A percentile compares a stretch with the other conserved stretches of the same genome.
These are phyloP conservation scores for Cyberlindnera maritima DNA, from an alignment of 805 yeast genomes.

Conservation along the genomic window DNA sequence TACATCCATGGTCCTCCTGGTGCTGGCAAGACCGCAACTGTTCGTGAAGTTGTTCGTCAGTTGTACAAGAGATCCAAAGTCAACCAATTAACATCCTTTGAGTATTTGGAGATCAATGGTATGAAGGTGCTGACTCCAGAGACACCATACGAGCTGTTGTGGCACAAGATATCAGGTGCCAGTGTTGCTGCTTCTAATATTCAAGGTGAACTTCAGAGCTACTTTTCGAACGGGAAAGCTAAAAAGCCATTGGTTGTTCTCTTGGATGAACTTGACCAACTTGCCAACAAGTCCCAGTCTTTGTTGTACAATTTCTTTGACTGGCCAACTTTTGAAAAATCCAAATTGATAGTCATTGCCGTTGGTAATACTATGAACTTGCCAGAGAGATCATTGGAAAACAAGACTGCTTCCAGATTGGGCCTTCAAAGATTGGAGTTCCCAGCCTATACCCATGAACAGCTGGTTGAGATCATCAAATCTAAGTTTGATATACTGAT, in stretches of 20 bases:
- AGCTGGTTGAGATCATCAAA: slow-evolving; percentile 70
- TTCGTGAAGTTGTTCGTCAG: slow-evolving; percentile 78
- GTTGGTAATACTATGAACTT: slow-evolving; percentile 97
- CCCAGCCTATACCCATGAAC: slow-evolving; percentile 81
- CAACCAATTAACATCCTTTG: slow-evolving; percentile 48
- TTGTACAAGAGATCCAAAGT: slow-evolving; percentile 43
- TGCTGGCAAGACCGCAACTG: slow-evolving; percentile 94
- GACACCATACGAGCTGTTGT: slow-evolving; percentile 76
- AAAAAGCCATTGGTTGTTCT: slow-evolving; percentile 56
- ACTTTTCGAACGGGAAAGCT: slow-evolving; percentile 43
- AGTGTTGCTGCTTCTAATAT: slow-evolving; percentile 58
- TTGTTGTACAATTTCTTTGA: slow-evolving; percentile 95
- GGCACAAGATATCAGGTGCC: slow-evolving; percentile 63
- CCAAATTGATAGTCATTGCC: slow-evolving; percentile 83
- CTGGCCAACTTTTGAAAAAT: slow-evolving; percentile 87
- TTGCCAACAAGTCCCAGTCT: slow-evolving; percentile 76
- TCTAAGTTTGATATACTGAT: slow-evolving; percentile 56
- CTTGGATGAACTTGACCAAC: slow-evolving; percentile 91
- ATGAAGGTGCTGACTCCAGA: slow-evolving; percentile 77
- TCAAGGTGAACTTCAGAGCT: slow-evolving; percentile 54
- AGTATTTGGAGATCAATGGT: slow-evolving; percentile 87
- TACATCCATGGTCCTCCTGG: slow-evolving; percentile 98
- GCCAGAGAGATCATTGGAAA: slow-evolving; percentile 84
- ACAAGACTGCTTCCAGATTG: slow-evolving; percentile 86
- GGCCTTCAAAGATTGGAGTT: slow-evolving; percentile 87